phyloP scores from a whole-genome alignment of 1,139 yeast genomes.

The Ogataea hybrid region DNA sequence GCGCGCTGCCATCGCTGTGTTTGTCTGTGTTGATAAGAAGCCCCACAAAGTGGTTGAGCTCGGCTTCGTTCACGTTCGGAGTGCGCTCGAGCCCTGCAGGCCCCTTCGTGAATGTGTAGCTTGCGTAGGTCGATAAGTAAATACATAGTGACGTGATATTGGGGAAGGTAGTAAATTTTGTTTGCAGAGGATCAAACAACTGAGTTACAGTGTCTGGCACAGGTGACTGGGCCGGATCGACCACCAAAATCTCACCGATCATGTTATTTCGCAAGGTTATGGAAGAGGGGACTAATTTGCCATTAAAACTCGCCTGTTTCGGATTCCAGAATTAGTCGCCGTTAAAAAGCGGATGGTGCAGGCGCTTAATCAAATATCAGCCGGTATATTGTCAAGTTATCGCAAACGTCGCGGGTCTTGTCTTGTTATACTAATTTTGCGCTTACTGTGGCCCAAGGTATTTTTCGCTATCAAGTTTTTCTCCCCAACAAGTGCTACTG shows the following conservation, averaged over 20 bases:
- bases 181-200: not conserved
- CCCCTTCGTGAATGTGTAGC: conserved; percentile 7
- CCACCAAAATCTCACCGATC: conserved; percentile 7
- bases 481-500: not conserved
- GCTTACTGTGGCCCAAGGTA: not conserved
- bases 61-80: conserved; percentile 20
- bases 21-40: conserved; percentile 21
- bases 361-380: too few relatives aligned
- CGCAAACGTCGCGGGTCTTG: not conserved
- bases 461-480: not conserved
- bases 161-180: conserved; percentile 1
- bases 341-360: too few relatives aligned
- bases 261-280: not conserved
- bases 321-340: not conserved
- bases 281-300: not conserved
- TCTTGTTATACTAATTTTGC: not conserved
- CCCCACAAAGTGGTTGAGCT: conserved; percentile 25
- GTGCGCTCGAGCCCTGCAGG: conserved; percentile 4
- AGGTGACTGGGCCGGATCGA: conserved; percentile 1
- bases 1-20: not conserved
- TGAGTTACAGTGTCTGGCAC: not conserved
- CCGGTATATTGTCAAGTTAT: not conserved
- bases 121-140: conserved; percentile 8
- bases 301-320: not conserved
- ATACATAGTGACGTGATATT: conserved; percentile 3